phyloP scores from a whole-genome alignment of 768 basidiomycete genomes.

The Dictyophora rubrovolvata region DNA sequence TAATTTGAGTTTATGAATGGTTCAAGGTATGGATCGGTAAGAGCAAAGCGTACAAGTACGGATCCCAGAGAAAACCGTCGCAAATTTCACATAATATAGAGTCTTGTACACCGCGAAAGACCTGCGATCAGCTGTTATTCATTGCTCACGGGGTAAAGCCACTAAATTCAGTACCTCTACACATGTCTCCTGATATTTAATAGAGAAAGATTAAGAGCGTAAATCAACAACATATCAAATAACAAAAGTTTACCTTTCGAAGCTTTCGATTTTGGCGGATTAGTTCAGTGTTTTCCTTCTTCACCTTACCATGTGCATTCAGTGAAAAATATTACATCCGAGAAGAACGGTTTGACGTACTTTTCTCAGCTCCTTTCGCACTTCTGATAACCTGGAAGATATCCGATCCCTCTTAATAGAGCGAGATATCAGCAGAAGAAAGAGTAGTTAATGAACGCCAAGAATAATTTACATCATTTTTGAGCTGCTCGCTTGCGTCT shows the following conservation, averaged over 20 bases:
- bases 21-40: not conserved
- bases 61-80: conserved; percentile 50
- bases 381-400: not conserved
- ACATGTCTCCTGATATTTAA: not conserved
- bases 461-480: not conserved
- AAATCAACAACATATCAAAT: not conserved
- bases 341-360: not conserved
- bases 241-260: not conserved
- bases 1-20: conserved; percentile 17
- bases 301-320: not conserved
- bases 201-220: not conserved
- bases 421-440: not conserved
- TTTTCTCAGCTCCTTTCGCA: not conserved
- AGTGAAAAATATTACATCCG: no score
- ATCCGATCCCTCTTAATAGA: not conserved
- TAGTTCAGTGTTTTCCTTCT: not conserved
- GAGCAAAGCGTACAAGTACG: conserved; percentile 42
- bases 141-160: not conserved
- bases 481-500: not conserved
- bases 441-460: not conserved
- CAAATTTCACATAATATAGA: conserved; percentile 56
- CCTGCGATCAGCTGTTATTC: not conserved
- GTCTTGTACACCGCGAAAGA: conserved; percentile 34
- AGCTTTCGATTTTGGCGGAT: not conserved
- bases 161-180: not conserved